phyloP scores from a whole-genome alignment of 331 rosid species.

The Rosa hybrid region DNA sequence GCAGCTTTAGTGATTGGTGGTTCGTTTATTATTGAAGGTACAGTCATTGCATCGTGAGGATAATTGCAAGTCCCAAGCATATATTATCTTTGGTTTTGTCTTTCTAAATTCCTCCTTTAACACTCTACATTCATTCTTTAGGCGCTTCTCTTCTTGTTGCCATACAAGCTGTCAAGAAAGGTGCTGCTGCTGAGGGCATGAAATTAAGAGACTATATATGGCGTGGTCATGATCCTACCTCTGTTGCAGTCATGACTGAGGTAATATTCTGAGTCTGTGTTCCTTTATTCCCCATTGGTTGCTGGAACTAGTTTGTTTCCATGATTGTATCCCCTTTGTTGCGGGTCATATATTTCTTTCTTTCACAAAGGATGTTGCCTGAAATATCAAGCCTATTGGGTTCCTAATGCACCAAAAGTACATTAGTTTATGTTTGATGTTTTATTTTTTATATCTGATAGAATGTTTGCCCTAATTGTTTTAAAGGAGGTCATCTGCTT shows the following conservation, averaged over 20 bases:
- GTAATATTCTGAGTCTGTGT: slow-evolving; percentile 35
- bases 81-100: slow-evolving; percentile 5
- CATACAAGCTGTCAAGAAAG: slow-evolving; percentile 95
- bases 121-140: slow-evolving; percentile 27
- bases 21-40: slow-evolving; percentile 93
- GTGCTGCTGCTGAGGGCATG: slow-evolving; percentile 98
- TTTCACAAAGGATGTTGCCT: background rate
- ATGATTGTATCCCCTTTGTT: background rate
- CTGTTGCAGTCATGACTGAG: slow-evolving; percentile 99
- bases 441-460: background rate
- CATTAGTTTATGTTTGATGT: background rate
- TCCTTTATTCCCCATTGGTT: slow-evolving; percentile 12
- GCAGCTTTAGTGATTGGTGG: slow-evolving; percentile 94
- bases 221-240: slow-evolving; percentile 99
- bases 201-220: slow-evolving; percentile 82
- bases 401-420: background rate
- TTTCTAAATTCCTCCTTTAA: slow-evolving; percentile 10
- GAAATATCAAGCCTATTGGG: background rate
- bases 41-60: slow-evolving; percentile 16
- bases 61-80: slow-evolving; percentile 18
- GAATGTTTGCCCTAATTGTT: background rate
- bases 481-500: background rate
- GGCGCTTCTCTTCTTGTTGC: slow-evolving; percentile 99
- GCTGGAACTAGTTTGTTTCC: background rate
- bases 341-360: background rate